Evolutionary conservation across 2,329 filamentous ascomycete genomes (phyloP), one percentile per base, ranked within the genome.

Genomic region (Ceratocystiopsis minuta): DNA sequence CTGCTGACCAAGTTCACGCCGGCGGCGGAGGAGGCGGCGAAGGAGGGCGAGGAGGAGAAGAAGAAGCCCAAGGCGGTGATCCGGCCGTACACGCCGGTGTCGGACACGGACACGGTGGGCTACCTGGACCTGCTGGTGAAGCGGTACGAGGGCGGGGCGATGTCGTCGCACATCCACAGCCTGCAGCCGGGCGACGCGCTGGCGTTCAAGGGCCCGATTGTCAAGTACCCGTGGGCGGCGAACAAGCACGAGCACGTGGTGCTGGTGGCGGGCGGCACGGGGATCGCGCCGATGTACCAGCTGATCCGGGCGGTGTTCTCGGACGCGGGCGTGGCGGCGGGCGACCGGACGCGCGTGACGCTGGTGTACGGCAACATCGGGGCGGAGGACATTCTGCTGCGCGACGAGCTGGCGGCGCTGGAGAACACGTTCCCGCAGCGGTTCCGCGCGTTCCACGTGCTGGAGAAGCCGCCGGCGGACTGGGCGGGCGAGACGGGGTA

Each of bases 201-300:
- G 43, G 79, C 88, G 48, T 77, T 98, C 67, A 96, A 98, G 72
- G 90, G 90, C 16, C 90, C 90, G 2, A 75, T 98, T 34, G 83
- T 85, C 54, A 98, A 98, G 65, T 96, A 95, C 63, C 63, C 75
- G 31, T 96, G 87, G 87, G 57, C 74, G 41, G 56, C 78, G 51
- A 96, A 96, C 73, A 95, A 94, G 74, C 87, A 95, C 67, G 67
- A 83, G 46, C 86, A 96, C 67, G 75, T 92, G 53, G 79, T 75
- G 34, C 68, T 88, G 50, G 73, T 98, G 48, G 85, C 88, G n/a
- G 90, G 90, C 53, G 90, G 90, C 50, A 95, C 90, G 9, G 90
- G 90, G 47, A 93, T 98, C 60, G 90, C 90, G 12, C 90, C 90
- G 52, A 95, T 96, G 88, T 96, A 83, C 70, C 90, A 98, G 69